Base-by-base conservation (phyloP, 495 filamentous ascomycete genomes). In the Penicillium longicatenatum region DNA sequence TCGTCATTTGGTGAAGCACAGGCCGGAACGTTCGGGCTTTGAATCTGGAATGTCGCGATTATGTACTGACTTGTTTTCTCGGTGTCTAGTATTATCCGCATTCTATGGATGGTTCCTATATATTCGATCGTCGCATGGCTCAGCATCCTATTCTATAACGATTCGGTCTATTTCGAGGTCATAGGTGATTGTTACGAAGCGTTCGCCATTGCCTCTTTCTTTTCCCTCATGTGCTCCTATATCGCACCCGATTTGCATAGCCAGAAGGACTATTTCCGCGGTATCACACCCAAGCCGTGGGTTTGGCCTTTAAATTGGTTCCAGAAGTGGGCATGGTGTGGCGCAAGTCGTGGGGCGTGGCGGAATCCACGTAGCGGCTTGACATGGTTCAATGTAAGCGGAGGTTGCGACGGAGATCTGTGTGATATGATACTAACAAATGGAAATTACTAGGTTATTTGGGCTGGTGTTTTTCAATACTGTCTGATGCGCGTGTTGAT, bases 121-220 rank as follows among this genome's bases (percentile, higher is more conserved):
- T 97, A 96, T 68, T 82, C 89, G 29, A 75, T 86, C 47, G 88
- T 92, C 50, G 85, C 89, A 42, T 92, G 89, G 76, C 82, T 96
- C 52, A 84, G 83, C 53, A 87, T 92, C 59, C 80, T 80, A 57
- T 92, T 85, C 74, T 94, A 95, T 52, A 83, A 83, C 71, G 84
- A 93, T 60, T 84, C 88, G 14, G 84, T 96, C 37, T 96, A 96
- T 69, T 96, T 88, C 69, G 78, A 89, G 61, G 86, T 96, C 30
- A 65, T 92, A 50, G 84, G 89, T 59, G 86, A 96, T 66, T 95
- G 90, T 72, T 96, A 96, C 71, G 92, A 97, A 76, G 91, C 92
- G 5, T 94, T 97, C 64, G 89, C 91, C 43, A 93, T 97, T 57
- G 87, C 90, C 31, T 88, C 87, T 54, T 97, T 97, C 79, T 97